Evolutionary conservation across 306 rosid species (phyloP), one percentile per base, ranked within the genome.

Genomic region (Quercus parvula): DNA sequence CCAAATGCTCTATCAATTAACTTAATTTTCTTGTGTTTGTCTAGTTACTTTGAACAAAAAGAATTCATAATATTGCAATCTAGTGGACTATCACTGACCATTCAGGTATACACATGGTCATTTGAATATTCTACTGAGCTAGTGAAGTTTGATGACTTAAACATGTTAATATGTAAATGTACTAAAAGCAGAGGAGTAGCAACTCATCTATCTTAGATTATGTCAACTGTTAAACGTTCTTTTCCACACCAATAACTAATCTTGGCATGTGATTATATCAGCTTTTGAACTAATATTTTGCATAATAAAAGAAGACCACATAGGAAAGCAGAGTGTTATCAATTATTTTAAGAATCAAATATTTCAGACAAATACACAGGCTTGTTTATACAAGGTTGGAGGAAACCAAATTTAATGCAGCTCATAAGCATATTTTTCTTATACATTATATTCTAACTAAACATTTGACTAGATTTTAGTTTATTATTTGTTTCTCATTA

Each of bases 111-210:
- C 5, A 27, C 35, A 63, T 63, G 8, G 38, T 28, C 70, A 14
- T 62, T 14, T 62, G 19, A 41, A 28, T 63, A 8, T 38, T 38
- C 0, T 28, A 12, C 12, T 3, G 0, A 28, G 80, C 83, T 77
- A 86, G 71, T 35, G 78, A 81, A 86, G 85, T 76, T 75, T 91
- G 89, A 58, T 74, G 88, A 74, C 78, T 81, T 38, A 86, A 86
- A 63, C 79, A 28, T 57, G 28, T 63, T 3, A 54, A 4, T 28
- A 14, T 28, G 35, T 25, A 28, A 63, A 63, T 63, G 41, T 27
- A 63, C 10, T 4, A 6, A 5, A 28, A 63, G 70, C 4, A 63
- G 2, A 28, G 41, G 41, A 63, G 33, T 4, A 63, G 41, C 20
- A 25, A 13, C n/a, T 63, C 70, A 63, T 22, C 70, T 63, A 8